A percentile compares a stretch with the other conserved stretches of the same genome.
phyloP scores from a whole-genome alignment of 2,329 filamentous ascomycete genomes.

The Fusarium lyarnte region DNA sequence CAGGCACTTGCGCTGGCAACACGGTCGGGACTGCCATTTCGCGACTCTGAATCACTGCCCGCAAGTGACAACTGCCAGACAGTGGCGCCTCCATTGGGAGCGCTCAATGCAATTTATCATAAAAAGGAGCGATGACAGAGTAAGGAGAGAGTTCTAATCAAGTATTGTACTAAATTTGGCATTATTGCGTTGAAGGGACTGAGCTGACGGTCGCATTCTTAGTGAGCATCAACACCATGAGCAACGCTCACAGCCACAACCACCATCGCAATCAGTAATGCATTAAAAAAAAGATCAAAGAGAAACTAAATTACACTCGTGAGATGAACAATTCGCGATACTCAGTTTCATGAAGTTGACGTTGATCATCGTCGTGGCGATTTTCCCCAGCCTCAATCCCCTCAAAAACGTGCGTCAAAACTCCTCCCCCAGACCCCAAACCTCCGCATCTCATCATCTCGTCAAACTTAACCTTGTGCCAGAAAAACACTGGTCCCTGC shows the following conservation, averaged over 20 bases:
- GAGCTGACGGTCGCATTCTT: neutral
- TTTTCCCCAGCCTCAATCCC: conserved; percentile 16
- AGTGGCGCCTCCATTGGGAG: rapidly evolving
- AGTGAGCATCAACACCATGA: rapidly evolving
- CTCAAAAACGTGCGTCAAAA: neutral
- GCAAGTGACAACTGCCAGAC: rapidly evolving
- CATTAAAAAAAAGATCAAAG: rapidly evolving
- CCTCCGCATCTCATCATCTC: conserved; percentile 6
- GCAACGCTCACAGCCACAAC: neutral
- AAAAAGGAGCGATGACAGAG: rapidly evolving
- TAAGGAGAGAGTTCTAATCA: rapidly evolving
- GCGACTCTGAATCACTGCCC: neutral
- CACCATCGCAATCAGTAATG: rapidly evolving
- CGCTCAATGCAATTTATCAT: rapidly evolving
- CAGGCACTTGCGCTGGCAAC: neutral
- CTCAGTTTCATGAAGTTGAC: rapidly evolving
- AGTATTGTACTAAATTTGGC: neutral
- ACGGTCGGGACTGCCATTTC: neutral
- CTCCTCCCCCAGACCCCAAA: conserved; percentile 16
- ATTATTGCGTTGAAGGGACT: neutral
- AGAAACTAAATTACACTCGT: rapidly evolving
- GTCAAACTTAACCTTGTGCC: conserved; percentile 2
- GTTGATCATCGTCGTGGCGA: conserved; percentile 7
- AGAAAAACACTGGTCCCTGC: neutral
- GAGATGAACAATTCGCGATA: neutral